phyloP scores from a whole-genome alignment of 495 filamentous ascomycete genomes.

The Oleoguttula mirabilis region DNA sequence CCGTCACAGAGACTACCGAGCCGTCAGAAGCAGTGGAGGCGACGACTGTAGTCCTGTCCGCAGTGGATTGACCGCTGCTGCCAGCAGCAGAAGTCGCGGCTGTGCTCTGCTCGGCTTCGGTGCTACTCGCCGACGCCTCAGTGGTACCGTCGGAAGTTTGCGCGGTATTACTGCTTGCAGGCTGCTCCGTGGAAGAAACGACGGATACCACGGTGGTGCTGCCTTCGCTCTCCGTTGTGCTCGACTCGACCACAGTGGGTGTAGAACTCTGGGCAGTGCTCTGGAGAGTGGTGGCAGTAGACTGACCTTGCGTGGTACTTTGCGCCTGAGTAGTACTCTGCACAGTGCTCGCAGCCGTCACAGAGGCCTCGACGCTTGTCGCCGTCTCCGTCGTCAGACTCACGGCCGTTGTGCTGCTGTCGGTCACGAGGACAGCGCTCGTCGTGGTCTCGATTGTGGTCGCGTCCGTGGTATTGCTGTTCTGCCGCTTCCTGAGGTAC shows the following conservation, averaged over 20 bases:
- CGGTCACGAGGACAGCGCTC: slow-evolving; percentile 8
- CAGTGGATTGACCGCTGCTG: slow-evolving; percentile 11
- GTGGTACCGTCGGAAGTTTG: slow-evolving; percentile 1
- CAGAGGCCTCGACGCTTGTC: not conserved
- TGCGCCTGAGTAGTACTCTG: not conserved
- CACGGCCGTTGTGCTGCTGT: slow-evolving; percentile 6
- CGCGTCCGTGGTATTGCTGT: slow-evolving; percentile 7
- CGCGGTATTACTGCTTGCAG: slow-evolving; percentile 4
- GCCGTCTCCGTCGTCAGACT: slow-evolving; percentile 6
- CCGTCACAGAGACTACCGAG: slow-evolving; percentile 4
- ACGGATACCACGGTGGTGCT: slow-evolving; percentile 3
- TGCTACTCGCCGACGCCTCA: not conserved
- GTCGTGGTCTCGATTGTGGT: slow-evolving; percentile 11
- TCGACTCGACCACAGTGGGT: slow-evolving; percentile 5
- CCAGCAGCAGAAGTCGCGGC: slow-evolving; percentile 10
- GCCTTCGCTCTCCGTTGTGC: slow-evolving; percentile 2
- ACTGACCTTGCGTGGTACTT: slow-evolving; percentile 11
- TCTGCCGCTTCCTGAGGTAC: slow-evolving; percentile 24
- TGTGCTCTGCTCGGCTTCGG: slow-evolving; percentile 6
- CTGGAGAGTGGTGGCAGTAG: slow-evolving; percentile 5
- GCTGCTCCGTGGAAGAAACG: slow-evolving; percentile 4
- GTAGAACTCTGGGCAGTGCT: not conserved
- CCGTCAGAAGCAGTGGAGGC: slow-evolving; percentile 8
- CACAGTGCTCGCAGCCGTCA: not conserved
- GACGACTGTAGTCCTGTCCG: not conserved